These are phyloP conservation scores for Pleurotus citrinopileatus DNA, from an alignment of 768 basidiomycete species.

Conservation along the genomic window DNA sequence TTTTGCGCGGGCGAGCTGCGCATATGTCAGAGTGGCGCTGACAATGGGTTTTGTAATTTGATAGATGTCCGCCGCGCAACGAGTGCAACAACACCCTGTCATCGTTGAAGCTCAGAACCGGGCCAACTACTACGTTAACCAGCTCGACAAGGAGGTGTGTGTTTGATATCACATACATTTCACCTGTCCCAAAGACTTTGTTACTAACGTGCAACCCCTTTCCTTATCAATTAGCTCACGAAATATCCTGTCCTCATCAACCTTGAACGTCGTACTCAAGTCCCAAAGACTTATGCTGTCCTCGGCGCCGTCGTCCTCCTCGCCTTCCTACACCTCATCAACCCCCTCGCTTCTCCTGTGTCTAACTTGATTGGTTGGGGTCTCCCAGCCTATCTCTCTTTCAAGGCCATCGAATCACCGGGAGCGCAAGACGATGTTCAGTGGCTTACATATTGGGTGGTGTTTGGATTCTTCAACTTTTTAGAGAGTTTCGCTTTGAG, in stretches of 20 bases:
- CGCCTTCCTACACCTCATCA: slow-evolving; percentile 77
- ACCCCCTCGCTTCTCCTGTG: slow-evolving; percentile 87
- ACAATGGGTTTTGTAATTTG: background rate
- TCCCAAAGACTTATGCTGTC: slow-evolving; percentile 91
- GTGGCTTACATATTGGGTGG: slow-evolving; percentile 98
- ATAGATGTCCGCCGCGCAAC: slow-evolving; percentile 75
- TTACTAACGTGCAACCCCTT: slow-evolving; percentile 11
- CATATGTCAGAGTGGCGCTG: slow-evolving; percentile 5
- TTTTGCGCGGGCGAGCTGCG: background rate
- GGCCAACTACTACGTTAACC: slow-evolving; percentile 75
- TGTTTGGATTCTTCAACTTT: slow-evolving; percentile 94
- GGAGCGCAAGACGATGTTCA: slow-evolving; percentile 82
- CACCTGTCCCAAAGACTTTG: too few relatives aligned
- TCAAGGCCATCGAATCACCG: slow-evolving; percentile 92
- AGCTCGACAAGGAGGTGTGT: slow-evolving; percentile 96
- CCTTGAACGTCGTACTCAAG: slow-evolving; percentile 85
- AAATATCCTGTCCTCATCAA: slow-evolving; percentile 86
- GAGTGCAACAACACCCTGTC: slow-evolving; percentile 85
- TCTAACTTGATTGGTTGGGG: slow-evolving; percentile 96
- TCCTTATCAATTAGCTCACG: slow-evolving; percentile 46
- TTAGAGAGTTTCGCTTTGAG: slow-evolving; percentile 83
- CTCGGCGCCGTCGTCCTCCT: slow-evolving; percentile 68
- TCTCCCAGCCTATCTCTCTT: slow-evolving; percentile 91
- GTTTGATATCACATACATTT: background rate
- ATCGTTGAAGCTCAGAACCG: slow-evolving; percentile 82